Evolutionary conservation across 2,329 filamentous ascomycete species (phyloP), one percentile per base, ranked within the genome.

Genomic region (Colletotrichum sp.): DNA sequence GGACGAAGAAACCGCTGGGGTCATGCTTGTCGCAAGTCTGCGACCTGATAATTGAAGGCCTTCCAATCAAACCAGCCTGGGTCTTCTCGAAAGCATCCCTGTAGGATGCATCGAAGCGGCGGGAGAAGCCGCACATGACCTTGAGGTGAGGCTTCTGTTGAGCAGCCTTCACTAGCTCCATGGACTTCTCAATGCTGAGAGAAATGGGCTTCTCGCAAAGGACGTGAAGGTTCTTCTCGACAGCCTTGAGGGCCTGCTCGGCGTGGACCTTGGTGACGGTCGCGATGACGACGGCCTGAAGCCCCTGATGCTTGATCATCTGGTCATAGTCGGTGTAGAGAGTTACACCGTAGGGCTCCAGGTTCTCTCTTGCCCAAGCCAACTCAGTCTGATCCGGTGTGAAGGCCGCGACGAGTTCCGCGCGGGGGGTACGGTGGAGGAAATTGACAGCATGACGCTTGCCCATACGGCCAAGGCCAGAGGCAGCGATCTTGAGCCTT

Each of bases 21-120:
- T 93, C 91, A 71, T 90, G 87, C 81, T 91, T 92, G 83, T 94
- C 92, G 82, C 91, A 93, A 1, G 92, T 94, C 82, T 94, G 92
- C 43, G 88, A 91, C 77, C 92, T 90, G 78, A 94, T 86, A 59
- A 94, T 86, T 9, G 89, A 88, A 1, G 91, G 89, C 0, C 87
- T 85, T 5, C 92, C 92, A 75, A 94, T 93, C 32, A 86, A 78
- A 10, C 92, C 92, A 0, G 82, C 78, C 28, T 87, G 81, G 78
- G 90, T 87, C 77, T 90, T 88, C 28, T 83, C 79, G 79, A 86
- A 88, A 9, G 92, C 92, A 62, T 92, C 87, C 65, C 91, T 87
- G 85, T 94, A 94, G 55, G 90, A 92, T 36, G 87, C 84, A 78
- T 94, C 93, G 85, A 94, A 94, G 43, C 82, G 81, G 24, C 82